Evolutionary conservation across 176 grass and related monocot species (phyloP).

Genomic region (Stipa capillata): DNA sequence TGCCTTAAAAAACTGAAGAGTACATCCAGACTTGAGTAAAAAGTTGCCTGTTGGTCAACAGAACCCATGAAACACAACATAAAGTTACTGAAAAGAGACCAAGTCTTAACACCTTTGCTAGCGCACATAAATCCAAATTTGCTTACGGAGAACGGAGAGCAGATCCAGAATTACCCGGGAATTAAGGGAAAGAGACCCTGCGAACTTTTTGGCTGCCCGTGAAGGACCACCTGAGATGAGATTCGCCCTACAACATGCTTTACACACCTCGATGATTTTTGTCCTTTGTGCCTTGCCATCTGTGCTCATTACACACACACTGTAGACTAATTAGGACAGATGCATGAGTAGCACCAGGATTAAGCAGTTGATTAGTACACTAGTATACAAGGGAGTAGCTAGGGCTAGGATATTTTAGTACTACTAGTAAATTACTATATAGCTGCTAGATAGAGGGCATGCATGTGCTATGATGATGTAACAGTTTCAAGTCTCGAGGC

Average conservation of each 20-base stretch:
- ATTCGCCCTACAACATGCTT: not conserved
- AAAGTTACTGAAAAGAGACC: too few relatives aligned
- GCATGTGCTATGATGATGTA: constrained; percentile 20
- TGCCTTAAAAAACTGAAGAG: too few relatives aligned
- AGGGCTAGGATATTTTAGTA: too few relatives aligned
- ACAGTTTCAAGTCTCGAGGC: constrained; percentile 26
- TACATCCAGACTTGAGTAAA: too few relatives aligned
- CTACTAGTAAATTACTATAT: too few relatives aligned
- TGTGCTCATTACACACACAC: too few relatives aligned
- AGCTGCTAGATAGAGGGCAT: not conserved
- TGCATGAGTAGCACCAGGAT: too few relatives aligned
- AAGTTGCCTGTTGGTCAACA: too few relatives aligned
- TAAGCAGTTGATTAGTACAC: not conserved
- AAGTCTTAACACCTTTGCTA: too few relatives aligned
- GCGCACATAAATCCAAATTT: not conserved
- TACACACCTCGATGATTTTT: not conserved
- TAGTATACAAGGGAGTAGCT: not conserved
- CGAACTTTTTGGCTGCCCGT: not conserved
- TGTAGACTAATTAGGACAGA: too few relatives aligned
- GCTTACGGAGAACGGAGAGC: not conserved
- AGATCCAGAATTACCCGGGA: constrained; percentile 6
- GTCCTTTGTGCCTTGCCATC: not conserved
- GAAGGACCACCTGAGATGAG: constrained; percentile 12
- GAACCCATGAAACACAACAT: too few relatives aligned
- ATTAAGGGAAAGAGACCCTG: constrained; percentile 9